These are phyloP conservation scores for Tetrahymena elliotti DNA, from an alignment of 73 alveolate species.

Conservation along the genomic window DNA sequence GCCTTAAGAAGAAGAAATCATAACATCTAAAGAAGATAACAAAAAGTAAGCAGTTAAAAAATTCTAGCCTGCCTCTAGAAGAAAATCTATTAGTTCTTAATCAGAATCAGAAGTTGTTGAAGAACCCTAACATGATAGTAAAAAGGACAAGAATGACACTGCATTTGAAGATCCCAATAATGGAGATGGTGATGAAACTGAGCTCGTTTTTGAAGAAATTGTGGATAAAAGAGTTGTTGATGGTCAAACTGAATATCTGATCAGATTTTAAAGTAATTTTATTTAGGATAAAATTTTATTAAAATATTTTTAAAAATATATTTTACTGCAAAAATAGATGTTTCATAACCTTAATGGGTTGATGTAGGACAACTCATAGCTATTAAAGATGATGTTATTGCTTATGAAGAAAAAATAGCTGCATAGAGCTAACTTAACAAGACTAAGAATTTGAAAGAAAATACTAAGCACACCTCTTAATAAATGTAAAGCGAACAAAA, in stretches of 20 bases:
- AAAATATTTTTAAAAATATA: neutral
- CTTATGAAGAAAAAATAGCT: neutral
- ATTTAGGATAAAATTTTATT: neutral
- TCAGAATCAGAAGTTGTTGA: neutral
- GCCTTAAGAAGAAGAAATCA: neutral
- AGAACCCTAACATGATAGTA: neutral
- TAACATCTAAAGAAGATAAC: neutral
- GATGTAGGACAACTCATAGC: neutral
- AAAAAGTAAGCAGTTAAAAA: neutral
- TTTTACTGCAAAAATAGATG: neutral
- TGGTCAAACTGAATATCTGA: neutral
- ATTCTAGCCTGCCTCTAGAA: neutral
- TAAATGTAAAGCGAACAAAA: neutral
- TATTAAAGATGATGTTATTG: neutral
- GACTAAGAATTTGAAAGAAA: neutral
- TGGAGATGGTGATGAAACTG: neutral
- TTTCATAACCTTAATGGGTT: neutral
- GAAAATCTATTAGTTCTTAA: neutral
- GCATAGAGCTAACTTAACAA: neutral
- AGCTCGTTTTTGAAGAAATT: neutral
- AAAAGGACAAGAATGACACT: neutral
- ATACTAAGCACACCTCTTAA: neutral
- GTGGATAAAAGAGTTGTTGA: neutral
- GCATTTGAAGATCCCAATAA: neutral
- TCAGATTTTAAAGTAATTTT: neutral